phyloP scores from a whole-genome alignment of 176 grass and related monocot genomes.

The Alloteropsis semialata region DNA sequence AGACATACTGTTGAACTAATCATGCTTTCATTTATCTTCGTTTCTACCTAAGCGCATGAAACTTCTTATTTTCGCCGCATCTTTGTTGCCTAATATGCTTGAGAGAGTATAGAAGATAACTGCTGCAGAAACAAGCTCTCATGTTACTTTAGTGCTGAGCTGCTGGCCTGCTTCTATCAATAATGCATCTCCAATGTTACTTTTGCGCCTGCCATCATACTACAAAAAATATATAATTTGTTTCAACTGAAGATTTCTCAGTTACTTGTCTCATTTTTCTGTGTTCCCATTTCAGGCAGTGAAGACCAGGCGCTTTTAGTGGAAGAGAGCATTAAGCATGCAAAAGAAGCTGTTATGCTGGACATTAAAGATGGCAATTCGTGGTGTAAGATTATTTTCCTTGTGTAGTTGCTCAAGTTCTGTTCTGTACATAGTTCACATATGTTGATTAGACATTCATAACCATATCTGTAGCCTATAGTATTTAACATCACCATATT shows the following conservation, averaged over 20 bases:
- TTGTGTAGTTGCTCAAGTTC: conserved; percentile 23
- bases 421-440: not conserved
- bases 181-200: not conserved
- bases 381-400: conserved; percentile 79
- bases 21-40: not conserved
- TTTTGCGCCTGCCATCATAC: not conserved
- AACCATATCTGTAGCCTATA: not conserved
- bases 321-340: conserved; percentile 95
- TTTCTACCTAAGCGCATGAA: not conserved
- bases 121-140: not conserved
- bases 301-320: conserved; percentile 61
- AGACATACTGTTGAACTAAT: not conserved
- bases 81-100: not conserved
- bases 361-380: conserved; percentile 97
- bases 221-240: not conserved
- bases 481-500: not conserved
- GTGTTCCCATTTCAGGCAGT: conserved; percentile 38
- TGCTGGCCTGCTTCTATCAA: conserved; percentile 4
- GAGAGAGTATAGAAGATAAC: not conserved
- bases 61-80: not conserved
- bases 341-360: conserved; percentile 89
- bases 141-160: not conserved
- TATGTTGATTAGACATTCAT: not conserved
- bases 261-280: not conserved
- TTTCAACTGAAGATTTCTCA: not conserved